phyloP scores from a whole-genome alignment of 371 early-diverging fungal genomes.

The Circinella minor region DNA sequence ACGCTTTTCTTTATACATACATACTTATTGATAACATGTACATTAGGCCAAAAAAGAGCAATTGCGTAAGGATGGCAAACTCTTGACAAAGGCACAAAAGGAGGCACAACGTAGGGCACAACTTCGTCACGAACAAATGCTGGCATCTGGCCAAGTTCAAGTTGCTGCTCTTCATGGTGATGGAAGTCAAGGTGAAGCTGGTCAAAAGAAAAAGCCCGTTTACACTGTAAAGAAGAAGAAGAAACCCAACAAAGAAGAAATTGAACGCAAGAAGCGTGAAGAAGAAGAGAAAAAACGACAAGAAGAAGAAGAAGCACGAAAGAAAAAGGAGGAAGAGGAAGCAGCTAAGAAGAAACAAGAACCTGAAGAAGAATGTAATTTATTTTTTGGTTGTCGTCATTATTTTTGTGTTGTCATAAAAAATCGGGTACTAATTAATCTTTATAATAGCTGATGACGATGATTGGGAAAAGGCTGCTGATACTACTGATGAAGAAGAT shows the following conservation, averaged over 20 bases:
- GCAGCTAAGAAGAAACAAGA: slow-evolving; percentile 43
- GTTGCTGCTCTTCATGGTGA: slow-evolving; percentile 71
- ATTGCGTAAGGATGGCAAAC: slow-evolving; percentile 90
- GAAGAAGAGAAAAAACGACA: slow-evolving; percentile 52
- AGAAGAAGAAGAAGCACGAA: slow-evolving; percentile 44
- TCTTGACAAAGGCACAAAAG: slow-evolving; percentile 93
- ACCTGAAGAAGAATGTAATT: slow-evolving; percentile 37
- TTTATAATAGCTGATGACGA: slow-evolving; percentile 32
- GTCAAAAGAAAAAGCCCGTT: slow-evolving; percentile 66
- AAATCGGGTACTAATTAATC: background rate
- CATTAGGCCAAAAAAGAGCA: slow-evolving; percentile 82
- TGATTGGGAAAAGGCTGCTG: slow-evolving; percentile 60
- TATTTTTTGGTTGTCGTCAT: background rate
- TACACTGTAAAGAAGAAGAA: slow-evolving; percentile 46
- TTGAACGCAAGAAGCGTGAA: slow-evolving; percentile 44
- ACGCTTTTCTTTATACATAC: no score
- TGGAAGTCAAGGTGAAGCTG: background rate
- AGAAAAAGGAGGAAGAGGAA: slow-evolving; percentile 53
- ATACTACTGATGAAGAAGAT: slow-evolving; percentile 44
- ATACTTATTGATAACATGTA: no score
- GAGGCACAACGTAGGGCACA: slow-evolving; percentile 79
- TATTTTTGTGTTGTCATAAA: background rate
- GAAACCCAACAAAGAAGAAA: slow-evolving; percentile 42
- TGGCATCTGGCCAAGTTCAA: slow-evolving; percentile 76
- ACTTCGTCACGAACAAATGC: slow-evolving; percentile 78